Evolutionary conservation across 345 rosid genomes (phyloP), one percentile per base, ranked within the genome.

Genomic region (Sisymbrium irio): DNA sequence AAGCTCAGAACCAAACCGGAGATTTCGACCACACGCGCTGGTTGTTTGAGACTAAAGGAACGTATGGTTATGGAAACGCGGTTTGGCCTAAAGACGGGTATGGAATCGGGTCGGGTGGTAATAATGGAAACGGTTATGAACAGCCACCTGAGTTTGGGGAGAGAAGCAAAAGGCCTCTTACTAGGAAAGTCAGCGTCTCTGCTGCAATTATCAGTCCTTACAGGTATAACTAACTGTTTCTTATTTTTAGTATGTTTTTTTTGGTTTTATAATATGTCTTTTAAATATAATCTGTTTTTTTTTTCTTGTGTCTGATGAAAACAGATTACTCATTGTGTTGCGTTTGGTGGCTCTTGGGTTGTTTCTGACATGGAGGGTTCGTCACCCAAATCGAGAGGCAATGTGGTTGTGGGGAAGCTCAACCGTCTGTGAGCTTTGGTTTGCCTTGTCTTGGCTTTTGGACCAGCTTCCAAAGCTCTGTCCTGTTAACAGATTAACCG

Each of bases 321-420:
- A 69, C 85, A 89, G 89, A 59, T 70, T 89, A 66, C 83, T 89
- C 13, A 82, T 89, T 41, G 69, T 63, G 25, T 50, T 83, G 9
- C 92, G 88, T 51, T 74, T 89, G 27, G 89, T 72, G 39, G 91
- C 96, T 41, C 91, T 89, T 41, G 88, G 85, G 9, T 35, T 86
- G 73, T 89, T 89, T 36, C 80, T 89, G 20, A 76, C 91, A 47
- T 89, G 96, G 96, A 84, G 96, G 74, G 66, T 87, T 62, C 80
- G 84, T 19, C 92, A 89, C 59, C 92, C 89, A 0, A 89, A 89
- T 69, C 75, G 79, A 15, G 89, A 87, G 14, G 91, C 96, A 46
- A 85, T 86, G 86, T 89, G 91, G 88, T 73, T 89, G 58, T 87
- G 92, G 90, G 89, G 87, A 60, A 86, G 85, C 86, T 89, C 96